A percentile compares a stretch with the other conserved stretches of the same genome.
Conservation (phyloP, 495 filamentous ascomycete species). For the Hypoxylon fragiforme region DNA sequence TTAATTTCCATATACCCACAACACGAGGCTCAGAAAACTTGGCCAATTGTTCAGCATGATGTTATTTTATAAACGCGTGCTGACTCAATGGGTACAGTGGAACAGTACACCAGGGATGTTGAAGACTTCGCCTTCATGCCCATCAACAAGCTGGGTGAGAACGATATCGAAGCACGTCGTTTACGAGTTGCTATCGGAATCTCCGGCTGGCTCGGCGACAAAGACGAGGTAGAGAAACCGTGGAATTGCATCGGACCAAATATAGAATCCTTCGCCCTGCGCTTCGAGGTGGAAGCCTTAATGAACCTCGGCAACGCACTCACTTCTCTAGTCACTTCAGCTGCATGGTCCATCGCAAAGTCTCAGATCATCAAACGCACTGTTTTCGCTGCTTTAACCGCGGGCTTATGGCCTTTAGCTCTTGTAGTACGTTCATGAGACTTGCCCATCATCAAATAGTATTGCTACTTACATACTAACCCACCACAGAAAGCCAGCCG, state of each 20-base stretch:
- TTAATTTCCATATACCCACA: no score
- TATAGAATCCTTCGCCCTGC: slow-evolving; percentile 80
- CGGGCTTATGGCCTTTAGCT: slow-evolving; percentile 73
- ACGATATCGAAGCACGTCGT: slow-evolving; percentile 53
- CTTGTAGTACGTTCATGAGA: slow-evolving; percentile 51
- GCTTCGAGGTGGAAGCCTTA: slow-evolving; percentile 80
- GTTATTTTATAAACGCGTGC: slow-evolving; percentile 52
- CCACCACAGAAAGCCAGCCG: slow-evolving; percentile 72
- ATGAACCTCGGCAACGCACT: slow-evolving; percentile 79
- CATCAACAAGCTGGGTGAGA: slow-evolving; percentile 49
- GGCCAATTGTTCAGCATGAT: no score
- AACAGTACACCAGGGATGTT: slow-evolving; percentile 83
- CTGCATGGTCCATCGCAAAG: slow-evolving; percentile 81
- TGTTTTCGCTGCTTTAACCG: slow-evolving; percentile 72
- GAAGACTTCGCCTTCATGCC: slow-evolving; percentile 91
- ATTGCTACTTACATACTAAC: slow-evolving; percentile 64
- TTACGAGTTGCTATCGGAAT: slow-evolving; percentile 82
- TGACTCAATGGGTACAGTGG: slow-evolving; percentile 59
- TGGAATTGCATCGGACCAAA: slow-evolving; percentile 76
- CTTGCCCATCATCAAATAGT: neutral
- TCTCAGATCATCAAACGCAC: slow-evolving; percentile 69
- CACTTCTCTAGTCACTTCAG: slow-evolving; percentile 71
- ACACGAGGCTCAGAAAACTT: no score
- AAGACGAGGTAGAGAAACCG: slow-evolving; percentile 70
- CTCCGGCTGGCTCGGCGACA: slow-evolving; percentile 79